Conservation (phyloP, 164 flowering plant genomes). For the Vitis amurensis region DNA sequence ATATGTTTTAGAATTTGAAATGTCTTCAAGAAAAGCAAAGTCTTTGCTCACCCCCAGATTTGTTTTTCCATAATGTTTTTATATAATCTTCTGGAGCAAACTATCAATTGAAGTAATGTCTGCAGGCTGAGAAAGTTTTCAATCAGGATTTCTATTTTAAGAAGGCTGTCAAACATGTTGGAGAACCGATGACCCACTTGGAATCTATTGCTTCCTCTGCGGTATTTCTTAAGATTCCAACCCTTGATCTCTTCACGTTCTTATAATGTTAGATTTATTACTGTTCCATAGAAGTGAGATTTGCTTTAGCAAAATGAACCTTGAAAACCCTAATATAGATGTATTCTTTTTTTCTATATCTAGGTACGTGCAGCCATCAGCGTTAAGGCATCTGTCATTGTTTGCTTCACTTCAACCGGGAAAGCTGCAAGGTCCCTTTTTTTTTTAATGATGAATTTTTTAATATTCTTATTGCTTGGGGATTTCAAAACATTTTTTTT, state of each 20-base stretch:
- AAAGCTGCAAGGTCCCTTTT: conserved; percentile 59
- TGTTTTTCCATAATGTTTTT: too few species aligned
- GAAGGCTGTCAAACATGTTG: conserved; percentile 75
- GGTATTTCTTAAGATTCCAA: conserved; percentile 34
- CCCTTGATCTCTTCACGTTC: not conserved
- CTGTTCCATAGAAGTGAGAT: not conserved
- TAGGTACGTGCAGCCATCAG: conserved; percentile 70
- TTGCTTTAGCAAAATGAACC: not conserved
- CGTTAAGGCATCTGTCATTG: conserved; percentile 70
- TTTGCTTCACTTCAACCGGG: conserved; percentile 70
- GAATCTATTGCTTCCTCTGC: conserved; percentile 97
- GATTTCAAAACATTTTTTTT: not conserved
- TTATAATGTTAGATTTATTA: not conserved
- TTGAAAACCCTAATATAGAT: not conserved
- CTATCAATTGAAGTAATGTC: conserved; percentile 5
- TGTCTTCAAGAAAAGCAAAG: too few species aligned
- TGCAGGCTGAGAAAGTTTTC: conserved; percentile 94
- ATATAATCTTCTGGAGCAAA: too few species aligned
- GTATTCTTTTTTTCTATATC: not conserved
- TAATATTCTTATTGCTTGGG: too few species aligned
- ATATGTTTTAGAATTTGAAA: too few species aligned
- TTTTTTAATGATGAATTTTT: too few species aligned
- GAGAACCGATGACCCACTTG: conserved; percentile 91
- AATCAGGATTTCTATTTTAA: conserved; percentile 85
- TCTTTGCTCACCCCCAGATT: too few species aligned